A percentile compares a stretch with the other conserved stretches of the same genome.
Evolutionary conservation across 495 filamentous ascomycete genomes (phyloP).

Genomic region (Venustampulla echinocandica): DNA sequence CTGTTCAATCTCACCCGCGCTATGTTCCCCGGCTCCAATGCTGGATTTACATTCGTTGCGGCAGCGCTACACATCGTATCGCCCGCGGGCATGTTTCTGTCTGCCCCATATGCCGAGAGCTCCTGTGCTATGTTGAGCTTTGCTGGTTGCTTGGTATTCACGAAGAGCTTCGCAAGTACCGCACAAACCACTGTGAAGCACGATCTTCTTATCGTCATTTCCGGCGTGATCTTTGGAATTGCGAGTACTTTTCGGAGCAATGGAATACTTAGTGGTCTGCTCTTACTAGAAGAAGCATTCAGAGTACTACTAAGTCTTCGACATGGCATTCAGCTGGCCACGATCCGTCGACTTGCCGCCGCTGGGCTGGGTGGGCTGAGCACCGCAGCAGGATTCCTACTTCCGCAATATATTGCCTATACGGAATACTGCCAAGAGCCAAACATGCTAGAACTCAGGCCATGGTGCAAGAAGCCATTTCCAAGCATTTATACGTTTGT

Average conservation of each 20-base stretch:
- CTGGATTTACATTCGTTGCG: slow-evolving; percentile 51
- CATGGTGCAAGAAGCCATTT: slow-evolving; percentile 63
- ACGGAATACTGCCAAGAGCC: slow-evolving; percentile 50
- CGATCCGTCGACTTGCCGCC: slow-evolving; percentile 39
- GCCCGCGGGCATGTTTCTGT: slow-evolving; percentile 84
- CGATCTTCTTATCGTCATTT: slow-evolving; percentile 43
- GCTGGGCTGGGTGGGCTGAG: slow-evolving; percentile 56
- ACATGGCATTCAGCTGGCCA: neutral
- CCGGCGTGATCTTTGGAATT: slow-evolving; percentile 61
- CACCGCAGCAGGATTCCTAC: slow-evolving; percentile 53
- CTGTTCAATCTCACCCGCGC: slow-evolving; percentile 41
- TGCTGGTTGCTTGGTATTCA: slow-evolving; percentile 60
- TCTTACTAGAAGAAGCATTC: slow-evolving; percentile 43
- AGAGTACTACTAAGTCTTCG: slow-evolving; percentile 19
- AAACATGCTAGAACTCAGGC: slow-evolving; percentile 31
- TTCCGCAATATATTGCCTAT: slow-evolving; percentile 74
- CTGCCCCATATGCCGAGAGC: slow-evolving; percentile 77
- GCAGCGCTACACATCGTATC: slow-evolving; percentile 71
- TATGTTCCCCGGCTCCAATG: slow-evolving; percentile 24
- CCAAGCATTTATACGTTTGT: slow-evolving; percentile 92
- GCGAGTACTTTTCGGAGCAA: slow-evolving; percentile 78
- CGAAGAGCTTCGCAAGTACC: slow-evolving; percentile 35
- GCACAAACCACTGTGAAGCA: slow-evolving; percentile 22
- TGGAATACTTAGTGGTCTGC: slow-evolving; percentile 71
- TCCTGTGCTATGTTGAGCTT: slow-evolving; percentile 74